Evolutionary conservation across 768 basidiomycete genomes (phyloP).

Genomic region (Psilocybe tampanensis): DNA sequence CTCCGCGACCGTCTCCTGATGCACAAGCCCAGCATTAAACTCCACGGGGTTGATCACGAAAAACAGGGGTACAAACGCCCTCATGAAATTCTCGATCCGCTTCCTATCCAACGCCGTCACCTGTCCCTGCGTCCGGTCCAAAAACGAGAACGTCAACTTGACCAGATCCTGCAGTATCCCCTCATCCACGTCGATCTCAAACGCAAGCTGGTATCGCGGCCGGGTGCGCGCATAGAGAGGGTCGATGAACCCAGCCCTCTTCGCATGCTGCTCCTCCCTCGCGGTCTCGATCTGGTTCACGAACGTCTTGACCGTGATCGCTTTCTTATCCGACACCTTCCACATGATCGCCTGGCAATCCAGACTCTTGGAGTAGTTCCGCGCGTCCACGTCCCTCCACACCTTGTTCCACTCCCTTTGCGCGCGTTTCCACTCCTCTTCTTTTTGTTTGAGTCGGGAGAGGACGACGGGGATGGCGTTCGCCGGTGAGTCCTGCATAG

Average conservation of each 20-base stretch:
- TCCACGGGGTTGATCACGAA: conserved; percentile 72
- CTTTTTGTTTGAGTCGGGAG: conserved; percentile 88
- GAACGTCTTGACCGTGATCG: conserved; percentile 72
- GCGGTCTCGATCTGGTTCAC: conserved; percentile 85
- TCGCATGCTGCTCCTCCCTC: conserved; percentile 79
- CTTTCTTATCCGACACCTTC: conserved; percentile 89
- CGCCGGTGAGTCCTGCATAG: conserved; percentile 92
- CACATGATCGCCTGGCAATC: conserved; percentile 93
- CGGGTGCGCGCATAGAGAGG: conserved; percentile 61
- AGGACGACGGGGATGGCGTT: conserved; percentile 91
- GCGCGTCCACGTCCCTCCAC: conserved; percentile 95
- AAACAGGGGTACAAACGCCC: conserved; percentile 76
- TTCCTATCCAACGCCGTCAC: conserved; percentile 72
- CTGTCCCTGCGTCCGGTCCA: conserved; percentile 86
- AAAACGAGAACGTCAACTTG: conserved; percentile 86
- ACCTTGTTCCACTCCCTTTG: conserved; percentile 99
- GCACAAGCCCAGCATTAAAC: conserved; percentile 72
- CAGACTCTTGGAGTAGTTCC: conserved; percentile 91
- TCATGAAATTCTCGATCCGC: conserved; percentile 80
- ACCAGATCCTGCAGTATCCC: conserved; percentile 80
- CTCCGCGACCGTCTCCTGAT: conserved; percentile 50
- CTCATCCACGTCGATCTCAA: conserved; percentile 68
- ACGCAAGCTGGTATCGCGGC: conserved; percentile 80
- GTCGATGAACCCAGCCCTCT: conserved; percentile 63
- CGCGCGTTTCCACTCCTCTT: conserved; percentile 98